Evolutionary conservation across 2,329 filamentous ascomycete species (phyloP), one percentile per base, ranked within the genome.

Genomic region (Berkeleyomyces basicola): DNA sequence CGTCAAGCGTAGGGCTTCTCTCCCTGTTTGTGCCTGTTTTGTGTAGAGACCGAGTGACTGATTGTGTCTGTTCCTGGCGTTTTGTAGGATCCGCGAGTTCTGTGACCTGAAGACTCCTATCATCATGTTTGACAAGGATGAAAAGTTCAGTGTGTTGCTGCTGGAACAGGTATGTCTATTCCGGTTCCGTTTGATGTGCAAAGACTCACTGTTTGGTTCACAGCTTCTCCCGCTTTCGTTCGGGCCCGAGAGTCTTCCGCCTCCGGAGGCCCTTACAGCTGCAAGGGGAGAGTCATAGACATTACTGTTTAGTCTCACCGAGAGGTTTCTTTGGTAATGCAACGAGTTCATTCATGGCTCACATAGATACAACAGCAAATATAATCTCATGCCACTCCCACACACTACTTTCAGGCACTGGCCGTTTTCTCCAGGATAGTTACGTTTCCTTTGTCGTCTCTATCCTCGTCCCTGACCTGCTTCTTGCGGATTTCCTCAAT

Each of bases 111-210:
- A 78, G 4, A 84, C 82, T 64, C 92, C 90, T 0, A 81, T 99
- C 63, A 84, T 96, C 71, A 95, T 97, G 92, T 95, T 95, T 73
- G 90, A 95, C 72, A 86, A 85, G 72, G 81, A 90, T 66, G 86
- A 85, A 1, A 81, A 85, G 65, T 90, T 80, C 68, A 77, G 83
- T n/a, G 82, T 88, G 33, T 77, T 83, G 74, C 86, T 78, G 33
- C 75, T 95, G 63, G 82, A 84, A 67, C 79, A 89, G 75, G 83
- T 85, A 70, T 69, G 77, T 39, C 33, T 46, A 44, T 44, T 23
- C 1, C 4, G 43, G 16, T 59, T 40, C 58, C 16, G 10, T 4
- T 37, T 42, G 36, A 58, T 46, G 11, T 46, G 23, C 6, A 33
- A n/a, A 14, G 40, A 6, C 31, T 44, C 6, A 59, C 39, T 7